A percentile compares a stretch with the other conserved stretches of the same genome.
Conservation (phyloP, 73 alveolate genomes). For the Paramecium biaurelia region DNA sequence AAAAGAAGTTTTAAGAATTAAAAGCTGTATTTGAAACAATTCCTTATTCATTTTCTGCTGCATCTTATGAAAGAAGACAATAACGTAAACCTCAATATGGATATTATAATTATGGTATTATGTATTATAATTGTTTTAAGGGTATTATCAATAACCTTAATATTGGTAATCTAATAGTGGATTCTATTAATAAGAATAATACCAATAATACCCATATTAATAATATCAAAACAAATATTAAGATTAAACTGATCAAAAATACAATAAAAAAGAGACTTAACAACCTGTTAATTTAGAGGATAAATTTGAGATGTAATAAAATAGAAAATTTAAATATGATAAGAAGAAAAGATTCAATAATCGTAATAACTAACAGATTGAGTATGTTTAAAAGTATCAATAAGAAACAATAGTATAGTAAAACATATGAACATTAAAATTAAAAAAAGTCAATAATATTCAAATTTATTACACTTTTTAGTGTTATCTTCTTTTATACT, state of each 20-base stretch:
- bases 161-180: conserved; percentile 33
- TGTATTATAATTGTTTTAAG: not conserved
- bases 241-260: not conserved
- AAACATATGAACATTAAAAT: conserved; percentile 10
- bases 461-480: not conserved
- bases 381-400: conserved; percentile 29
- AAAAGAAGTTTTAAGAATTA: conserved; percentile 7
- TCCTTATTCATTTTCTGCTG: conserved; percentile 33
- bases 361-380: not conserved
- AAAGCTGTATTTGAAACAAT: not conserved
- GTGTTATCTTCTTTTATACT: not conserved
- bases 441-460: not conserved
- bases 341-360: not conserved
- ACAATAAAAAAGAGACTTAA: not conserved
- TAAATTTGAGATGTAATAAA: not conserved
- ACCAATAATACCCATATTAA: not conserved
- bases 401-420: conserved; percentile 5
- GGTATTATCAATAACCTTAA: not conserved
- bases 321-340: not conserved
- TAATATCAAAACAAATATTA: not conserved
- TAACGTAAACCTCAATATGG: not conserved
- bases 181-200: not conserved
- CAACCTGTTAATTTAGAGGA: not conserved
- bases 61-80: conserved; percentile 20
- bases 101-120: not conserved